phyloP scores from a whole-genome alignment of 805 yeast genomes.

The Schizosaccharomyces japonicus region DNA sequence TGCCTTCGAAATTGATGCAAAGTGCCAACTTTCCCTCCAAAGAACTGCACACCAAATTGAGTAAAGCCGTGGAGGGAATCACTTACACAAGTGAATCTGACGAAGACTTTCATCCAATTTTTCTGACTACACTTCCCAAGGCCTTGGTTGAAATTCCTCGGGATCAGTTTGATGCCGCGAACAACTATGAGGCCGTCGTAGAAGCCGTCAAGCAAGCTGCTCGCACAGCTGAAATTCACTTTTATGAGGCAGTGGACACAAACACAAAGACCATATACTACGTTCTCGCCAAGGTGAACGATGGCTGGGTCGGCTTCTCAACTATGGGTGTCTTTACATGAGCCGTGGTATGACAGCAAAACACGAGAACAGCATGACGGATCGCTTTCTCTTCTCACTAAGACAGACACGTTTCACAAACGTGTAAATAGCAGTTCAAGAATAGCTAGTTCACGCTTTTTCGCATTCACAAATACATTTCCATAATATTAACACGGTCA shows the following conservation, averaged over 20 bases:
- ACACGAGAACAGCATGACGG: background rate
- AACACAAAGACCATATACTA: background rate
- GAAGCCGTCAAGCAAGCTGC: background rate
- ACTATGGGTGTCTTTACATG: background rate
- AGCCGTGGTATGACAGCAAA: background rate
- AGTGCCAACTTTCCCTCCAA: background rate
- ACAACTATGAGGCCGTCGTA: background rate
- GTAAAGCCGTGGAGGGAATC: background rate
- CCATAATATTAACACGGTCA: too few species aligned
- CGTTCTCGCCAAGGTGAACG: background rate
- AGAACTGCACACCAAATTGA: too few species aligned
- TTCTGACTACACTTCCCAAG: background rate
- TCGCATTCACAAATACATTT: too few species aligned
- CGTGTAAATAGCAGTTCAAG: too few species aligned
- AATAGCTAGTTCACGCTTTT: too few species aligned
- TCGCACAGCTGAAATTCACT: background rate
- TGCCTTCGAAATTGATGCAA: conserved; percentile 1
- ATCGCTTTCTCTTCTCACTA: too few species aligned
- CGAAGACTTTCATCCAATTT: background rate
- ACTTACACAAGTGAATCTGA: background rate
- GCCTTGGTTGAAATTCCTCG: background rate
- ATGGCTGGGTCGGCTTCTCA: background rate
- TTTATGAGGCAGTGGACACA: background rate
- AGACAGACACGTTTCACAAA: too few species aligned
- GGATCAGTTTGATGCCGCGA: background rate